A percentile compares a stretch with the other conserved stretches of the same genome.
Evolutionary conservation across 768 basidiomycete genomes (phyloP).

Genomic region (Ramaria sp.): DNA sequence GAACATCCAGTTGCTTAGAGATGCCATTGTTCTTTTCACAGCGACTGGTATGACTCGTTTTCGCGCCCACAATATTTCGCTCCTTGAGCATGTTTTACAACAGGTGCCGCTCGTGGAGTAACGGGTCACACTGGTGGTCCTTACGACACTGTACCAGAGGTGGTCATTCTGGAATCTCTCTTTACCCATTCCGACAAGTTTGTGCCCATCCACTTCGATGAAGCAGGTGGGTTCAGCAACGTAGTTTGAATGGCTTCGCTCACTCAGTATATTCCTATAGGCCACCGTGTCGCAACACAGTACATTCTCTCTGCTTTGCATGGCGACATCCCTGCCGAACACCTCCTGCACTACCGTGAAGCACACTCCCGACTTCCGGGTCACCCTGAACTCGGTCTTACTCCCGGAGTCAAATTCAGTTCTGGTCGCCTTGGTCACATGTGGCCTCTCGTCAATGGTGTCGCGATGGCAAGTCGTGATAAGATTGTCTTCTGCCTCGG

Average conservation of each 20-base stretch:
- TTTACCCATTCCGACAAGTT: constrained; percentile 55
- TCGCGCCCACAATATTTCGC: background rate
- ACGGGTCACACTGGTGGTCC: constrained; percentile 51
- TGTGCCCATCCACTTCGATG: constrained; percentile 65
- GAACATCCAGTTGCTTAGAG: constrained; percentile 75
- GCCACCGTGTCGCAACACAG: constrained; percentile 85
- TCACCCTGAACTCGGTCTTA: constrained; percentile 81
- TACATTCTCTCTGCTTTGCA: constrained; percentile 75
- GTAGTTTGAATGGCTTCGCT: background rate
- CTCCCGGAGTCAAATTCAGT: constrained; percentile 89
- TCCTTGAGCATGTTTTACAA: background rate
- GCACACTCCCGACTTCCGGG: constrained; percentile 82
- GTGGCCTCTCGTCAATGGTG: constrained; percentile 83
- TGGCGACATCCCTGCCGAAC: constrained; percentile 58
- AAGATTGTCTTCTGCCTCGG: constrained; percentile 77
- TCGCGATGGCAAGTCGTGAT: constrained; percentile 67
- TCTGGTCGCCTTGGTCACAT: constrained; percentile 89
- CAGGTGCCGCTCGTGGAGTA: constrained; percentile 54
- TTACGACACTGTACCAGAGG: constrained; percentile 70
- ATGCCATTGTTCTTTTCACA: constrained; percentile 80
- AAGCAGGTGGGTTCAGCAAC: constrained; percentile 46
- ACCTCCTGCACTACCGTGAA: constrained; percentile 76
- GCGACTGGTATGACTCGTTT: constrained; percentile 49
- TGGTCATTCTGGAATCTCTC: constrained; percentile 65
- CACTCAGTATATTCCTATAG: constrained; percentile 27